These are phyloP conservation scores for Claviceps pazoutovae DNA, from an alignment of 2,329 filamentous ascomycete species.

Conservation along the genomic window DNA sequence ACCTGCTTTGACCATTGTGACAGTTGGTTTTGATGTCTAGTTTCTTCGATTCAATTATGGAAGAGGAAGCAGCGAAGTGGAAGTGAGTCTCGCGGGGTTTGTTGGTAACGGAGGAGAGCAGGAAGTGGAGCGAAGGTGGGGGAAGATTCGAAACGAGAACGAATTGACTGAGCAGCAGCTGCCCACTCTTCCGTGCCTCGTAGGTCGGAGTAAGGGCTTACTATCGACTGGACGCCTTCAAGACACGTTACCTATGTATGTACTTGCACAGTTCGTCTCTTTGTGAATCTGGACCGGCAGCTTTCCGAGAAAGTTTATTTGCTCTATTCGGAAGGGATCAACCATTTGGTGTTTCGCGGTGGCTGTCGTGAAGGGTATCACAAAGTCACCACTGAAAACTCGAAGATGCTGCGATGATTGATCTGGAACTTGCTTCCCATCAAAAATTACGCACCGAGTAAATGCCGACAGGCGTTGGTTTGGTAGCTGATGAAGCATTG, in stretches of 20 bases:
- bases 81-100: slow-evolving; percentile 1
- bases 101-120: slow-evolving; percentile 6
- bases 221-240: not conserved
- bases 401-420: not conserved
- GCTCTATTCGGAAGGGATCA: too few species aligned
- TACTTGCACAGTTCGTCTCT: too few species aligned
- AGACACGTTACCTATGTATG: not conserved
- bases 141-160: slow-evolving; percentile 6
- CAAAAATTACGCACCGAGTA: not conserved
- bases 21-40: slow-evolving; percentile 28
- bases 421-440: not conserved
- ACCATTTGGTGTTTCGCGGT: not conserved
- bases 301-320: not conserved
- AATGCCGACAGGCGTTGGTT: not conserved
- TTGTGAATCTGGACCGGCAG: not conserved
- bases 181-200: not conserved
- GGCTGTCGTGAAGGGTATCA: not conserved
- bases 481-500: not conserved
- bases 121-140: slow-evolving; percentile 7
- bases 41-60: slow-evolving; percentile 7
- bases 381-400: not conserved
- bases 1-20: slow-evolving; percentile 99
- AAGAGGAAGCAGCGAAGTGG: not conserved
- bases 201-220: not conserved
- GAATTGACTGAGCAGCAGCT: not conserved